A percentile compares a stretch with the other conserved stretches of the same genome.
Conservation (phyloP, 352 stramenopile genomes). For the Peronospora farinosa region DNA sequence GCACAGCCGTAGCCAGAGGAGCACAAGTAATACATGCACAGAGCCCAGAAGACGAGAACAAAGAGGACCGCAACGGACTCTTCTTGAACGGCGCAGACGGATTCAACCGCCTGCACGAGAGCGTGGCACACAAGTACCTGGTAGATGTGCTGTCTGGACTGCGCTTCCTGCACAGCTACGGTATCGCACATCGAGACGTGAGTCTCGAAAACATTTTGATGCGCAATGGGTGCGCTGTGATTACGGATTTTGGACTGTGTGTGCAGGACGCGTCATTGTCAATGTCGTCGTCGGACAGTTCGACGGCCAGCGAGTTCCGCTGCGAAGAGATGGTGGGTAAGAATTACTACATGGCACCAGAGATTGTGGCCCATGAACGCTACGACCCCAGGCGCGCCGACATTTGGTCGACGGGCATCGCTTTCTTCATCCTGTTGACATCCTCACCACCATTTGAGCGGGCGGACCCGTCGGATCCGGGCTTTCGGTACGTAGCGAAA, state of each 20-base stretch:
- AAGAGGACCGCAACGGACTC: constrained; percentile 1
- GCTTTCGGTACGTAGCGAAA: constrained; percentile 84
- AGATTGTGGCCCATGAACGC: constrained; percentile 70
- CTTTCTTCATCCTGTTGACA: constrained; percentile 93
- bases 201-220: constrained; percentile 97
- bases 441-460: constrained; percentile 89
- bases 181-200: constrained; percentile 90
- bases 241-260: constrained; percentile 68
- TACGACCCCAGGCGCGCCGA: constrained; percentile 93
- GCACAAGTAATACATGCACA: background rate
- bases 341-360: constrained; percentile 96
- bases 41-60: constrained; percentile 6
- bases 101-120: constrained; percentile 39
- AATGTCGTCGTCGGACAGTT: background rate
- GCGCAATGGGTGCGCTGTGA: constrained; percentile 43
- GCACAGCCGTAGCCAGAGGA: background rate
- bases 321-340: constrained; percentile 83
- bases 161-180: constrained; percentile 54
- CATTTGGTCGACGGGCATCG: constrained; percentile 89
- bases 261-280: constrained; percentile 33
- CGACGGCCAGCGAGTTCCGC: constrained; percentile 24
- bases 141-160: constrained; percentile 63
- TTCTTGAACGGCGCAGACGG: constrained; percentile 22
- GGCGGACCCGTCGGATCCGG: constrained; percentile 71
- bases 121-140: constrained; percentile 48